Percentiles rank a stretch among this genome's conserved stretches.
These are phyloP conservation scores for Melanomma pulvis-pyrius DNA, from an alignment of 495 filamentous ascomycete species.

Conservation along the genomic window DNA sequence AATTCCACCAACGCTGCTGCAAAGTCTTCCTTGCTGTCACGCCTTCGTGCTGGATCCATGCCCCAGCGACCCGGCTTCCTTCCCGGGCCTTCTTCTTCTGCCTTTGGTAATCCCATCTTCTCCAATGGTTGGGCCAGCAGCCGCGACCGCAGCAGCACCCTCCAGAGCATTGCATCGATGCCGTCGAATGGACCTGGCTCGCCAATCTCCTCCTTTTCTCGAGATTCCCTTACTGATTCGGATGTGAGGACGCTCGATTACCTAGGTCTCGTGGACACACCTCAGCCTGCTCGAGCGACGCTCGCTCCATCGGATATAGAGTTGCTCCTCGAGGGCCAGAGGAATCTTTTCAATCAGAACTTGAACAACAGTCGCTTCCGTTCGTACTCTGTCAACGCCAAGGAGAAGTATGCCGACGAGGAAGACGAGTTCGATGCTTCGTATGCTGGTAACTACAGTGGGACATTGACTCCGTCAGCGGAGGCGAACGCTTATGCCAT, in stretches of 20 bases:
- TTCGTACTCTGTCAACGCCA: slow-evolving; percentile 97
- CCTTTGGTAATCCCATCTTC: slow-evolving; percentile 88
- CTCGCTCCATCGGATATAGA: slow-evolving; percentile 64
- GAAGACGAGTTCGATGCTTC: slow-evolving; percentile 70
- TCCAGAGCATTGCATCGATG: slow-evolving; percentile 72
- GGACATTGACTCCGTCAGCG: slow-evolving; percentile 71
- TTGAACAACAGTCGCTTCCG: slow-evolving; percentile 82
- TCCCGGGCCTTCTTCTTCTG: slow-evolving; percentile 57
- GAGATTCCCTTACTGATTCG: slow-evolving; percentile 81
- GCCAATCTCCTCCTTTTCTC: slow-evolving; percentile 84
- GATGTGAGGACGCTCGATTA: slow-evolving; percentile 97
- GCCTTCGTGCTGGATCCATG: slow-evolving; percentile 92
- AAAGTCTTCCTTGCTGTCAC: slow-evolving; percentile 75
- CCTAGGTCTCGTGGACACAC: slow-evolving; percentile 91
- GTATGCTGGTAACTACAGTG: slow-evolving; percentile 64
- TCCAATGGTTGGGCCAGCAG: slow-evolving; percentile 78
- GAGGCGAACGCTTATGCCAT: slow-evolving; percentile 76
- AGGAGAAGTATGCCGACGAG: slow-evolving; percentile 93
- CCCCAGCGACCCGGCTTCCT: slow-evolving; percentile 78
- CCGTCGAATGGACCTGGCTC: slow-evolving; percentile 87
- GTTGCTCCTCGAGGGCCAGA: slow-evolving; percentile 51
- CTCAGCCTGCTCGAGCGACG: slow-evolving; percentile 74
- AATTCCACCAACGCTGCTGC: slow-evolving; percentile 59
- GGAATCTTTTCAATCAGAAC: slow-evolving; percentile 57
- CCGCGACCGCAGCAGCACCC: slow-evolving; percentile 78